Percentiles rank a stretch among this genome's conserved stretches.
phyloP scores from a whole-genome alignment of 2,329 filamentous ascomycete genomes.

The Aspergillus tanneri region DNA sequence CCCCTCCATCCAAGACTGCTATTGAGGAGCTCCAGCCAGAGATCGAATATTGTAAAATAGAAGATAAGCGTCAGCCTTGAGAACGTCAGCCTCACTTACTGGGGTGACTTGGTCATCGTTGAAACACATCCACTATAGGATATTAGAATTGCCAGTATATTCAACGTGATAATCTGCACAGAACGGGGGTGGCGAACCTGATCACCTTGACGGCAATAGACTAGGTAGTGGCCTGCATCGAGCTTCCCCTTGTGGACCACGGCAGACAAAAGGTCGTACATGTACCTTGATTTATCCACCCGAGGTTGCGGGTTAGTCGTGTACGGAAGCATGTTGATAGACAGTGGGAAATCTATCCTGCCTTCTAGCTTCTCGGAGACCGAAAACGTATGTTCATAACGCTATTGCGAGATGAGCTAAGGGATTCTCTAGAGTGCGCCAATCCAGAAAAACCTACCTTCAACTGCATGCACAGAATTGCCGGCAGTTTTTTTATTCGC shows the following conservation, averaged over 20 bases:
- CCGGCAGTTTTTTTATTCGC: conserved; percentile 79
- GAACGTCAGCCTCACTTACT: conserved; percentile 78
- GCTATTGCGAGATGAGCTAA: conserved; percentile 39
- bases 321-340: conserved; percentile 88
- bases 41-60: conserved; percentile 68
- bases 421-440: not conserved
- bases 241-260: conserved; percentile 93
- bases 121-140: conserved; percentile 81
- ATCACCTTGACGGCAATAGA: conserved; percentile 79
- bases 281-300: conserved; percentile 55
- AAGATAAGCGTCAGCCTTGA: conserved; percentile 83
- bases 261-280: conserved; percentile 84
- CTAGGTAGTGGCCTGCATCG: conserved; percentile 87
- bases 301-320: conserved; percentile 61
- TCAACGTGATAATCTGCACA: not conserved
- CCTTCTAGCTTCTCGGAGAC: conserved; percentile 85
- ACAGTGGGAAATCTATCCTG: conserved; percentile 78
- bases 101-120: conserved; percentile 91
- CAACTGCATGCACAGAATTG: conserved; percentile 86
- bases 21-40: conserved; percentile 20
- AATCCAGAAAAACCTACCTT: conserved; percentile 60
- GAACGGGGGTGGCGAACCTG: conserved; percentile 50
- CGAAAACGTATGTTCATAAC: conserved; percentile 74
- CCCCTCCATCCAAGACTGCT: not conserved
- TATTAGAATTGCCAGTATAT: not conserved